Evolutionary conservation across 2,329 filamentous ascomycete genomes (phyloP).

Genomic region (Penicillium sp.): DNA sequence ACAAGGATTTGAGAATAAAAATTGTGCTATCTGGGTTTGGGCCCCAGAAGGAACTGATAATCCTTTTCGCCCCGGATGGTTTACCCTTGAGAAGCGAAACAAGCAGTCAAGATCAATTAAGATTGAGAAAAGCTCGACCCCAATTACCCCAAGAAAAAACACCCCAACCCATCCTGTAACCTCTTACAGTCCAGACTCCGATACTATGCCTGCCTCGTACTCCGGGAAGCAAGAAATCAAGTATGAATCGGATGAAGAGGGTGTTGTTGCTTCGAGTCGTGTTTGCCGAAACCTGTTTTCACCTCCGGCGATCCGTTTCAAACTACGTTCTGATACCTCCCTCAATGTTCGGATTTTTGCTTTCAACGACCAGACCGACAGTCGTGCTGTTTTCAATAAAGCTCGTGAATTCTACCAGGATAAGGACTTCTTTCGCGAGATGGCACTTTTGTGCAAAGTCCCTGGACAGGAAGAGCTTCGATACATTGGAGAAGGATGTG

Average conservation of each 20-base stretch:
- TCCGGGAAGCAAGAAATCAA: background rate
- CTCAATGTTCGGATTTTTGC: slow-evolving; percentile 17
- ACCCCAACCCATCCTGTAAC: background rate
- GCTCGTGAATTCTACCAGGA: slow-evolving; percentile 20
- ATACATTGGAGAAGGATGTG: slow-evolving; percentile 20
- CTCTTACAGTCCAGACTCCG: background rate
- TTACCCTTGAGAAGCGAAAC: background rate
- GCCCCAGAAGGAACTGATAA: background rate
- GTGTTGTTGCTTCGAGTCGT: background rate
- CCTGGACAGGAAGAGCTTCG: slow-evolving; percentile 4
- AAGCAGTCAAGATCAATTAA: background rate
- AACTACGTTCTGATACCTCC: slow-evolving; percentile 13
- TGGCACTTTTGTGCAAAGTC: slow-evolving; percentile 13
- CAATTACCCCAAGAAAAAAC: background rate
- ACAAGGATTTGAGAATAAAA: slow-evolving; percentile 4
- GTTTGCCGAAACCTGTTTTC: background rate
- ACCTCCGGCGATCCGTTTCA: slow-evolving; percentile 12
- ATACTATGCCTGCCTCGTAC: background rate
- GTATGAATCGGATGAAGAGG: background rate
- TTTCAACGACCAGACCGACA: slow-evolving; percentile 10
- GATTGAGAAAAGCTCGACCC: background rate
- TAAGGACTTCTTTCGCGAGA: slow-evolving; percentile 2
- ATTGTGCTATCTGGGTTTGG: slow-evolving; percentile 10
- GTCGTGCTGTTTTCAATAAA: slow-evolving; percentile 21
- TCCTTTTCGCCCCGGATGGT: background rate